Evolutionary conservation across 257 asterid genomes (phyloP), one percentile per base, ranked within the genome.

Genomic region (Striga asiatica): DNA sequence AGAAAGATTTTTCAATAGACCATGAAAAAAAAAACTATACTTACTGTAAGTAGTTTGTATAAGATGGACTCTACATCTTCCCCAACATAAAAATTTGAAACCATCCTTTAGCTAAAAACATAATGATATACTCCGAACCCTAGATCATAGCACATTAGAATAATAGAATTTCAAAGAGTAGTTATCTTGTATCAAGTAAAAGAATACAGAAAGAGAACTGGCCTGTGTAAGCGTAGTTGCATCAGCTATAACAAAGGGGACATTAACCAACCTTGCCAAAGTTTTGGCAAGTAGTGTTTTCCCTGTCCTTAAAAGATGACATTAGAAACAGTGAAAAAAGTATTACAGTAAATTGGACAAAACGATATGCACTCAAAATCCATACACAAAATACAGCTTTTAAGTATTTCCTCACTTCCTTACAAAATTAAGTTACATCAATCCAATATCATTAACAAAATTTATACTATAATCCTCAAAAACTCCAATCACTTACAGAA

Each of bases 221-320:
- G 82, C 98, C 94, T 92, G 97, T 67, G 98, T 92, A 61, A 92
- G 95, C 21, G 95, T 92, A 34, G 97, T 92, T 52, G 98, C 98
- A 81, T 92, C 98, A 47, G 98, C 93, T 78, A 92, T 88, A 50
- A 88, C 98, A 61, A 92, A 88, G 27, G 98, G 98, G 69, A 92
- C 98, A 53, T 88, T 92, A 62, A 92, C 98, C 70, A 92, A 66
- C 53, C 95, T 89, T 35, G 98, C 97, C 85, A 92, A 79, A 70
- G 95, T 92, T 73, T 88, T 92, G 56, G 98, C 95, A 61, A 92
- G 97, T 78, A 88, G 81, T 63, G 97, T 92, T 74, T 92, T 92
- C 83, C 98, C 99, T 92, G 97, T 92, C 94, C 95, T 81, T 86
- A 74, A 41, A 79, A 66, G n/a, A 80, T 50, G 70, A 72, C 76